These are phyloP conservation scores for Mediolabrus comicus DNA, from an alignment of 108 stramenopile genomes.

Conservation along the genomic window DNA sequence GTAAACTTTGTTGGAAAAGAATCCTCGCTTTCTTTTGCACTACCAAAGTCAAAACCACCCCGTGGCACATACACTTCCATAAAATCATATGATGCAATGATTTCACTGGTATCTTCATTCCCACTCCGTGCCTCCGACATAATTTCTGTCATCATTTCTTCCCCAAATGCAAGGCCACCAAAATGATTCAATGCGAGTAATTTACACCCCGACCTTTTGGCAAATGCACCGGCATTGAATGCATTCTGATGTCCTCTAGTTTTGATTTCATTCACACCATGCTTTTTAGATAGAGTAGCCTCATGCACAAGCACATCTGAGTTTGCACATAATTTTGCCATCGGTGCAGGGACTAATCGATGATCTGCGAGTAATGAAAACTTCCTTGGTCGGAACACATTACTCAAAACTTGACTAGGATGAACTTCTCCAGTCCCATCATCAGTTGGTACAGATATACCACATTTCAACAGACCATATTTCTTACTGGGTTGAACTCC, in stretches of 20 bases:
- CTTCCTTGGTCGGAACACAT: conserved; percentile 55
- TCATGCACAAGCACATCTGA: conserved; percentile 91
- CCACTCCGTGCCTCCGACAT: conserved; percentile 53
- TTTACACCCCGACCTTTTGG: conserved; percentile 49
- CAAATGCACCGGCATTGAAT: conserved; percentile 71
- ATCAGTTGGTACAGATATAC: conserved; percentile 64
- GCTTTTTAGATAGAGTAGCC: conserved; percentile 69
- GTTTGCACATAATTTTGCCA: conserved; percentile 55
- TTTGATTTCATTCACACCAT: conserved; percentile 32
- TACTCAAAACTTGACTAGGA: conserved; percentile 60
- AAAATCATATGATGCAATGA: conserved; percentile 69
- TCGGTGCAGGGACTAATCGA: conserved; percentile 55
- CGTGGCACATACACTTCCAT: conserved; percentile 75
- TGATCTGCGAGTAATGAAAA: conserved; percentile 73
- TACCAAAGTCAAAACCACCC: conserved; percentile 57
- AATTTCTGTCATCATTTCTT: conserved; percentile 14
- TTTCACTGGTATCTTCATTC: conserved; percentile 33
- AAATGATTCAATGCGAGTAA: conserved; percentile 79
- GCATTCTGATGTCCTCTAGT: conserved; percentile 76
- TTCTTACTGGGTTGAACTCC: conserved; percentile 66
- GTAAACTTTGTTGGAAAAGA: no score
- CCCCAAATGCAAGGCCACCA: conserved; percentile 29
- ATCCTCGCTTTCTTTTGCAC: neutral
- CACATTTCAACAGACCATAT: conserved; percentile 68
- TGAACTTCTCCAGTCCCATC: conserved; percentile 51